Percentiles rank a stretch among this genome's conserved stretches.
Evolutionary conservation across 208 protist species (phyloP).

Genomic region (Acanthamoeba sp.): DNA sequence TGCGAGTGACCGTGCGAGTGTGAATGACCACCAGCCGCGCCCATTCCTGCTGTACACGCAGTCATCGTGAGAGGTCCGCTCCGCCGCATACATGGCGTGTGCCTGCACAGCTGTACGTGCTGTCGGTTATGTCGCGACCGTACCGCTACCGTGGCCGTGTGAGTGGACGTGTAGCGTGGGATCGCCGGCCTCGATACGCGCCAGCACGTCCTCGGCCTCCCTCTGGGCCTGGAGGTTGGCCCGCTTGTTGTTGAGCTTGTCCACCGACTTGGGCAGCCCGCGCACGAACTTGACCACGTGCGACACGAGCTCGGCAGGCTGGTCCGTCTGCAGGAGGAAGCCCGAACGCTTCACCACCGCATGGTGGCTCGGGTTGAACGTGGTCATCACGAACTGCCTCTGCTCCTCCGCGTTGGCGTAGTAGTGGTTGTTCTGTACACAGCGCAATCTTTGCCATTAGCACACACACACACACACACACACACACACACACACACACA

Average conservation of each 20-base stretch:
- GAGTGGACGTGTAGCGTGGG: background rate
- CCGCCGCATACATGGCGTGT: too few species aligned
- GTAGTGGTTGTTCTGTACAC: conserved; percentile 41
- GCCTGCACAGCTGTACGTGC: too few species aligned
- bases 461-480: background rate
- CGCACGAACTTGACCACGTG: conserved; percentile 25
- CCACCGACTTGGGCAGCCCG: background rate
- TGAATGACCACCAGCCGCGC: conserved; percentile 1
- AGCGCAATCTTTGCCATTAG: too few species aligned
- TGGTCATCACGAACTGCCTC: background rate
- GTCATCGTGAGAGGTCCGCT: background rate
- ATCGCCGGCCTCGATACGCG: conserved; percentile 1
- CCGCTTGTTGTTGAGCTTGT: conserved; percentile 67
- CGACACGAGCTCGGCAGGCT: conserved; percentile 4
- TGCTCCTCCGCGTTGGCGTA: conserved; percentile 48
- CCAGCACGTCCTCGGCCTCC: conserved; percentile 24
- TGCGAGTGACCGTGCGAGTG: background rate
- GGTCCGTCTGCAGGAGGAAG: conserved; percentile 26
- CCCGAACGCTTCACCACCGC: conserved; percentile 15
- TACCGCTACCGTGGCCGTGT: conserved; percentile 15
- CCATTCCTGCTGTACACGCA: background rate
- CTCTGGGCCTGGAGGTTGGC: conserved; percentile 52
- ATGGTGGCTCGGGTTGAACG: background rate
- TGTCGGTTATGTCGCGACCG: too few species aligned
- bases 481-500: background rate